Percentiles rank a stretch among this genome's conserved stretches.
Conservation (phyloP, 2,329 filamentous ascomycete species). For the Phoma sp. region DNA sequence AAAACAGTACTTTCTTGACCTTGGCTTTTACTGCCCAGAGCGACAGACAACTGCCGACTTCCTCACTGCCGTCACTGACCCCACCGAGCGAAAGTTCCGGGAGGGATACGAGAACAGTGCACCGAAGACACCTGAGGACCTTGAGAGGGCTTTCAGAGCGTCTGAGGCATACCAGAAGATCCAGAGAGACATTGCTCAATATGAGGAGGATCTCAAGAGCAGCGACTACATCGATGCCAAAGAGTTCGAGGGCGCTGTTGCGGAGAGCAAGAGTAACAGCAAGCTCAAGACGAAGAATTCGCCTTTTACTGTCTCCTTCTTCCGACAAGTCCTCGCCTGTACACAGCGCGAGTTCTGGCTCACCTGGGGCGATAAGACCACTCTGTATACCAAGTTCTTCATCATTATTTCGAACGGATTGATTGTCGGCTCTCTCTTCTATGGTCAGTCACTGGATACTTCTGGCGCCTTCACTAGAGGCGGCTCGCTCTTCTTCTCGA, state of each 20-base stretch:
- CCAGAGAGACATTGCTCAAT: constrained; percentile 65
- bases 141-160: constrained; percentile 69
- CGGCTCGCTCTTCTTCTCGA: constrained; percentile 70
- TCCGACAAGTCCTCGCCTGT: constrained; percentile 71
- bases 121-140: constrained; percentile 72
- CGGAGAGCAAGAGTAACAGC: constrained; percentile 65
- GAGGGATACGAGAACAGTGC: constrained; percentile 62
- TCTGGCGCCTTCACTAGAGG: constrained; percentile 68
- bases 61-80: constrained; percentile 76
- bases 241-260: constrained; percentile 69
- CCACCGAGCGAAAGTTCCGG: constrained; percentile 71
- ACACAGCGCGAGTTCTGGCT: constrained; percentile 80
- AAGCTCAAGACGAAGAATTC: constrained; percentile 70
- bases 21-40: constrained; percentile 66
- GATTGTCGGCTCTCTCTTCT: constrained; percentile 81
- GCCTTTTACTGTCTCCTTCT: constrained; percentile 77
- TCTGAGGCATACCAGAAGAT: constrained; percentile 68
- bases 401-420: constrained; percentile 76
- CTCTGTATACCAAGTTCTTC: constrained; percentile 75
- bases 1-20: constrained; percentile 68
- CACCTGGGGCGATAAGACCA: constrained; percentile 74
- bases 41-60: constrained; percentile 78
- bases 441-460: constrained; percentile 66
- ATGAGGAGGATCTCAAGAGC: constrained; percentile 63
- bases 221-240: constrained; percentile 66